A percentile compares a stretch with the other conserved stretches of the same genome.
Evolutionary conservation across 768 basidiomycete species (phyloP).

Genomic region (Chalciporus piperatus): DNA sequence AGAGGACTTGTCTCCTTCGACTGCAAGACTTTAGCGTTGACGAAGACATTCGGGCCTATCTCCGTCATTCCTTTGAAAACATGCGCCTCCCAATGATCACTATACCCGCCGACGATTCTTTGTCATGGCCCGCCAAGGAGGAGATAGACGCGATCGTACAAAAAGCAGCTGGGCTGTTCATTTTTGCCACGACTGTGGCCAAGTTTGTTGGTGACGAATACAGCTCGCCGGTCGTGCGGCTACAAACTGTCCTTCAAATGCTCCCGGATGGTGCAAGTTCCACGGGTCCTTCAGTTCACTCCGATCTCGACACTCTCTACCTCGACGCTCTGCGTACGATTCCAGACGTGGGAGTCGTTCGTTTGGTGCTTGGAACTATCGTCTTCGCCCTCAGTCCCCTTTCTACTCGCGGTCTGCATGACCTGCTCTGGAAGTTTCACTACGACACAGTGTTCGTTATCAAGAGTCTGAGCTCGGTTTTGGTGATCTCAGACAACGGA

Average conservation of each 20-base stretch:
- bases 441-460: slow-evolving; percentile 10
- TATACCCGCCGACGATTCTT: background rate
- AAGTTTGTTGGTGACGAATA: slow-evolving; percentile 19
- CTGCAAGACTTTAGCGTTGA: slow-evolving; percentile 22
- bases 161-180: slow-evolving; percentile 25
- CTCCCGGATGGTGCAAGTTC: slow-evolving; percentile 1
- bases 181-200: slow-evolving; percentile 28
- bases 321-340: slow-evolving; percentile 11
- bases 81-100: slow-evolving; percentile 5
- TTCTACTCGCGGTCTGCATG: slow-evolving; percentile 12
- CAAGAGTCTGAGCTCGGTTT: slow-evolving; percentile 14
- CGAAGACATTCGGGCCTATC: slow-evolving; percentile 23
- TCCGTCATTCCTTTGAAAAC: slow-evolving; percentile 17
- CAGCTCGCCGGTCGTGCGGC: slow-evolving; percentile 6
- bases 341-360: slow-evolving; percentile 10
- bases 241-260: slow-evolving; percentile 10
- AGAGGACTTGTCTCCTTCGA: slow-evolving; percentile 3
- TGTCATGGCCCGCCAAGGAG: slow-evolving; percentile 21
- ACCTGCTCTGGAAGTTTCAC: slow-evolving; percentile 6
- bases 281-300: slow-evolving; percentile 8
- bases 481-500: slow-evolving; percentile 8
- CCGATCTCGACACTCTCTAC: slow-evolving; percentile 15
- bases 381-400: slow-evolving; percentile 14
- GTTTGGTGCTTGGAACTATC: slow-evolving; percentile 9
- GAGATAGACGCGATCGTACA: slow-evolving; percentile 19